Percentiles rank a stretch among this genome's conserved stretches.
Conservation (phyloP, 2,329 filamentous ascomycete species). For the Didymella arachidicola region DNA sequence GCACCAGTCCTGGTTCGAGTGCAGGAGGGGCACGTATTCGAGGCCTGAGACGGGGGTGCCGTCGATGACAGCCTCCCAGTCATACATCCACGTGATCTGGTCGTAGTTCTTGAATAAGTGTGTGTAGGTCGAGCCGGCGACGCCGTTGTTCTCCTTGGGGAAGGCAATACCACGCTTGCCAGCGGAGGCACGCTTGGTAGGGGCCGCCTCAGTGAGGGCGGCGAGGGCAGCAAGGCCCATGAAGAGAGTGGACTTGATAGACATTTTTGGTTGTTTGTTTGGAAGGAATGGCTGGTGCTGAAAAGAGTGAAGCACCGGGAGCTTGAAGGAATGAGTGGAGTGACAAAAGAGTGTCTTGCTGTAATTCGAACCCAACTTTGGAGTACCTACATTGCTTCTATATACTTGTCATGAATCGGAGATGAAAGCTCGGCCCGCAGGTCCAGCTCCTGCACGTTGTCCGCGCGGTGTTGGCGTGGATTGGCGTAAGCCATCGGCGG, state of each 20-base stretch:
- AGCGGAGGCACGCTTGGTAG: conserved; percentile 33
- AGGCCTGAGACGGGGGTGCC: conserved; percentile 54
- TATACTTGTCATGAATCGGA: conserved; percentile 20
- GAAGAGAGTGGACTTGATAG: conserved; percentile 28
- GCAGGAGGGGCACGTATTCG: conserved; percentile 67
- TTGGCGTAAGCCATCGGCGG: conserved; percentile 21
- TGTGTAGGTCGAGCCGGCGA: conserved; percentile 34
- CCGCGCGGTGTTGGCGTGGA: conserved; percentile 19
- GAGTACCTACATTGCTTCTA: conserved; percentile 16
- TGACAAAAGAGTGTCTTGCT: conserved; percentile 24
- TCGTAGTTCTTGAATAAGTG: conserved; percentile 28
- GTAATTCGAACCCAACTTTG: conserved; percentile 13
- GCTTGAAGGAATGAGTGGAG: conserved; percentile 14
- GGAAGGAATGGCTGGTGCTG: conserved; percentile 18
- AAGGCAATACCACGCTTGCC: conserved; percentile 46
- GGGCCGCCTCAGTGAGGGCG: conserved; percentile 37
- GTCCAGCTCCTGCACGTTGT: conserved; percentile 23
- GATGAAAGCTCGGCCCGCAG: conserved; percentile 23
- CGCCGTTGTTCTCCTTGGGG: conserved; percentile 36
- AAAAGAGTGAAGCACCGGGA: conserved; percentile 22
- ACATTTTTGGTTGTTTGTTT: conserved; percentile 9
- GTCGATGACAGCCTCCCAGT: conserved; percentile 65
- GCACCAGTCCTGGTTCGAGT: conserved; percentile 41
- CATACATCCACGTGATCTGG: conserved; percentile 69
- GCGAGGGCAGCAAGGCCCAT: conserved; percentile 43